Percentiles rank a stretch among this genome's conserved stretches.
Evolutionary conservation across 768 basidiomycete genomes (phyloP).

Genomic region (Wakefieldia striispora): DNA sequence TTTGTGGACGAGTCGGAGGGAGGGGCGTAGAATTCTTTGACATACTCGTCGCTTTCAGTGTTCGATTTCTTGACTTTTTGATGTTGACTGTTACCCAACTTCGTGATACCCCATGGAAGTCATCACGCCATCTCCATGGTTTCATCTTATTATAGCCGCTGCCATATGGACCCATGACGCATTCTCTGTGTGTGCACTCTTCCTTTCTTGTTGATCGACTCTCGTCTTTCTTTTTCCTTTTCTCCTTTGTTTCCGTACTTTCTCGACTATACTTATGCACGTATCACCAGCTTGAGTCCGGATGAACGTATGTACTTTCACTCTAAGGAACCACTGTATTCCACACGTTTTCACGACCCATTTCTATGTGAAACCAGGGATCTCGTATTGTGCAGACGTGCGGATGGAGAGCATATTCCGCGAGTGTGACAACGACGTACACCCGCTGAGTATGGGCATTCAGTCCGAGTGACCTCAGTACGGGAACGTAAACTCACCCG

Average conservation of each 20-base stretch:
- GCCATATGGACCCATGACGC: slow-evolving; percentile 5
- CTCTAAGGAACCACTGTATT: slow-evolving; percentile 7
- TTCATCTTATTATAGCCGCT: slow-evolving; percentile 11
- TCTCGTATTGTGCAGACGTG: too few relatives aligned
- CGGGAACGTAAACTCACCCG: too few relatives aligned
- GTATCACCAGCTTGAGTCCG: slow-evolving; percentile 7
- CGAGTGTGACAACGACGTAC: too few relatives aligned
- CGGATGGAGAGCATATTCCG: too few relatives aligned
- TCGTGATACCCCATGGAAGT: slow-evolving; percentile 26
- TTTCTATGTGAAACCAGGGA: background rate
- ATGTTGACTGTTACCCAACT: slow-evolving; percentile 22
- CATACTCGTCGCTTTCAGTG: background rate
- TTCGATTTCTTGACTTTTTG: background rate
- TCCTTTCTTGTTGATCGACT: background rate
- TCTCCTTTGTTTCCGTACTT: background rate
- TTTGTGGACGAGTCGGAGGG: slow-evolving; percentile 86
- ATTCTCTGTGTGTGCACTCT: background rate
- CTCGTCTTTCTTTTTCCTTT: background rate
- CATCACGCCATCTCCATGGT: slow-evolving; percentile 1
- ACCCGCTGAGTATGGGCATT: too few relatives aligned
- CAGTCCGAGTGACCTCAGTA: too few relatives aligned
- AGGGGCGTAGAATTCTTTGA: slow-evolving; percentile 20
- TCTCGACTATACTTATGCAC: slow-evolving; percentile 19
- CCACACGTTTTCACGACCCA: background rate
- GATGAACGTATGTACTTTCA: slow-evolving; percentile 21